These are phyloP conservation scores for Podila epigama DNA, from an alignment of 192 early-diverging fungal species.

Conservation along the genomic window DNA sequence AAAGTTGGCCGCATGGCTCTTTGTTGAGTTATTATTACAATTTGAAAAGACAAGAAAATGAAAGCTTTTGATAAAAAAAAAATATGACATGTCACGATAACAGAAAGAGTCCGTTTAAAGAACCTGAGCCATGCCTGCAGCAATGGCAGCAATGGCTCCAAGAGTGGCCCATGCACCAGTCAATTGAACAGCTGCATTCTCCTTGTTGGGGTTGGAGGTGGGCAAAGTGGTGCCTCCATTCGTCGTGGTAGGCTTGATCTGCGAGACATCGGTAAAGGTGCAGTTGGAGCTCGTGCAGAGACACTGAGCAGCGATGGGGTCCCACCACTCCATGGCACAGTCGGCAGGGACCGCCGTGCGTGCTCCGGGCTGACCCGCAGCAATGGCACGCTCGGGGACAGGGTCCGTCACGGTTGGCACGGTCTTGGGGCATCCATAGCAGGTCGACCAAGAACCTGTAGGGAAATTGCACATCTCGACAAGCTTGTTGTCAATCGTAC, in stretches of 20 bases:
- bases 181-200: neutral
- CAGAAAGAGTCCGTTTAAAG: constrained; percentile 1
- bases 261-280: constrained; percentile 55
- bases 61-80: neutral
- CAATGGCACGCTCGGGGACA: constrained; percentile 33
- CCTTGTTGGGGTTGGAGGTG: neutral
- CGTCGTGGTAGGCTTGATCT: constrained; percentile 9
- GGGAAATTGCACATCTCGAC: constrained; percentile 55
- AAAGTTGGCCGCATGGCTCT: neutral
- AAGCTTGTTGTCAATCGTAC: constrained; percentile 41
- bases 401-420: constrained; percentile 51
- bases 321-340: constrained; percentile 73
- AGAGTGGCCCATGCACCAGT: neutral
- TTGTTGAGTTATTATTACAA: too few species aligned
- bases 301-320: constrained; percentile 65
- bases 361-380: constrained; percentile 20
- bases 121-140: constrained; percentile 24
- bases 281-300: constrained; percentile 61
- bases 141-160: constrained; percentile 12
- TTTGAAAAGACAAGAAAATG: neutral
- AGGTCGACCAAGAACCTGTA: constrained; percentile 52
- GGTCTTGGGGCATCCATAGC: constrained; percentile 56
- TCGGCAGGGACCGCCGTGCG: constrained; percentile 59
- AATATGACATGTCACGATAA: neutral
- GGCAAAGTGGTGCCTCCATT: constrained; percentile 1